Evolutionary conservation across 345 rosid species (phyloP).

Genomic region (Populus simonii): DNA sequence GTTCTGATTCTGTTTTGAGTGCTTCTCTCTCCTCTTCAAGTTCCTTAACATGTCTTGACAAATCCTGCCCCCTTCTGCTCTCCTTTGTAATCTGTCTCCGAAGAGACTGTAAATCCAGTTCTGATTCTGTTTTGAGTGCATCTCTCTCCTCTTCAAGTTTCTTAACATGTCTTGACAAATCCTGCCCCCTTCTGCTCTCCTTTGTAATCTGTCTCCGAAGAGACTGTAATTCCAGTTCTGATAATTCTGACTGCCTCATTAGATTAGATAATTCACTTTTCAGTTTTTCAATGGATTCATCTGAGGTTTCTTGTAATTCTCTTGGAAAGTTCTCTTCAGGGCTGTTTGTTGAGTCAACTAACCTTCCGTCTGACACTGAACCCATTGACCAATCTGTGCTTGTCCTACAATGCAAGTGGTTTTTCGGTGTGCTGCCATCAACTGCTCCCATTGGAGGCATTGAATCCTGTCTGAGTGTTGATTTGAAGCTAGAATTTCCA

Average conservation of each 20-base stretch:
- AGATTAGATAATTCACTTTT: slow-evolving; percentile 20
- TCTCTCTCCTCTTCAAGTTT: slow-evolving; percentile 70
- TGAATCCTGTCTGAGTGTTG: slow-evolving; percentile 44
- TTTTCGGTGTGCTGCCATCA: slow-evolving; percentile 25
- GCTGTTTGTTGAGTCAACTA: slow-evolving; percentile 27
- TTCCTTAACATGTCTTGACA: slow-evolving; percentile 19
- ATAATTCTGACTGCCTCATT: slow-evolving; percentile 24
- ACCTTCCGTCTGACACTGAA: slow-evolving; percentile 59
- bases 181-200: slow-evolving; percentile 30
- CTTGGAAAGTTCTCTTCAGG: slow-evolving; percentile 17
- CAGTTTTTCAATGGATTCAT: slow-evolving; percentile 19
- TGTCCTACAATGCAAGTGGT: slow-evolving; percentile 52
- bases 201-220: slow-evolving; percentile 19
- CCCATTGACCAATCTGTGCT: slow-evolving; percentile 90
- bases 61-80: slow-evolving; percentile 28
- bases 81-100: slow-evolving; percentile 23
- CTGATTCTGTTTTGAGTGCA: slow-evolving; percentile 44
- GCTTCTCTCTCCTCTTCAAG: slow-evolving; percentile 70
- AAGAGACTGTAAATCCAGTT: slow-evolving; percentile 28
- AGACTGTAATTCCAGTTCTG: slow-evolving; percentile 25
- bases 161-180: slow-evolving; percentile 20
- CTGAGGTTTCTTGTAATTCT: slow-evolving; percentile 7
- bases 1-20: slow-evolving; percentile 38
- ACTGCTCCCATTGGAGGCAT: slow-evolving; percentile 33
- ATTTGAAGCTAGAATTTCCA: slow-evolving; percentile 9